Evolutionary conservation across 257 asterid species (phyloP).

Genomic region (Mentha longifolia): DNA sequence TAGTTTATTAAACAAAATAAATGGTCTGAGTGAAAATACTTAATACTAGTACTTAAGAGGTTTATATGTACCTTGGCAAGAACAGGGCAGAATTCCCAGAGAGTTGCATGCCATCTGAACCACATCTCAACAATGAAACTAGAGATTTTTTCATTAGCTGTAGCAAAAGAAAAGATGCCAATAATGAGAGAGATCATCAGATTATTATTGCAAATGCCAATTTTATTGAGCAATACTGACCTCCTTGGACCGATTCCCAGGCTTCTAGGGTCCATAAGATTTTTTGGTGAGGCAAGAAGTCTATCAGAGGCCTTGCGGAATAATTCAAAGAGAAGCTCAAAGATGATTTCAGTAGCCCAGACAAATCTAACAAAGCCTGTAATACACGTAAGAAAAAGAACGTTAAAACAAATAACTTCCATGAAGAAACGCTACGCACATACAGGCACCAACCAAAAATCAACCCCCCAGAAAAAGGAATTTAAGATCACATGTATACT

Average conservation of each 20-base stretch:
- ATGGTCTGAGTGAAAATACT: not conserved
- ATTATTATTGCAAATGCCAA: slow-evolving; percentile 21
- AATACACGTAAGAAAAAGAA: slow-evolving; percentile 29
- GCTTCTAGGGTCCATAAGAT: slow-evolving; percentile 84
- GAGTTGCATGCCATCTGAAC: slow-evolving; percentile 82
- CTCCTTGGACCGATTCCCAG: slow-evolving; percentile 54
- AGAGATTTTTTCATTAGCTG: slow-evolving; percentile 58
- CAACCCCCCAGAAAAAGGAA: slow-evolving; percentile 9
- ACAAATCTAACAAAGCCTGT: slow-evolving; percentile 58
- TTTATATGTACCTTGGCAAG: slow-evolving; percentile 52
- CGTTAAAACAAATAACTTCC: slow-evolving; percentile 19
- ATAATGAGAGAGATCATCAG: slow-evolving; percentile 15
- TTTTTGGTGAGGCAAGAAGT: slow-evolving; percentile 76
- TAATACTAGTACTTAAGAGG: slow-evolving; percentile 1
- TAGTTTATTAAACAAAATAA: slow-evolving; percentile 11
- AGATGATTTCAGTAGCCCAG: slow-evolving; percentile 52
- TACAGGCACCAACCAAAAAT: slow-evolving; percentile 19
- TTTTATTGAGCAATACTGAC: slow-evolving; percentile 42
- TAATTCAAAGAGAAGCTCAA: slow-evolving; percentile 56
- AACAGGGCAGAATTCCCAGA: slow-evolving; percentile 69
- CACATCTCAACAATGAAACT: slow-evolving; percentile 79
- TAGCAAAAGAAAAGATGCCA: slow-evolving; percentile 35
- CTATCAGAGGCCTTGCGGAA: slow-evolving; percentile 82
- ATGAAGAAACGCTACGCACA: not conserved
- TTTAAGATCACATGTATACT: not conserved